These are phyloP conservation scores for Davidsoniella australis DNA, from an alignment of 2,329 filamentous ascomycete genomes.

Conservation along the genomic window DNA sequence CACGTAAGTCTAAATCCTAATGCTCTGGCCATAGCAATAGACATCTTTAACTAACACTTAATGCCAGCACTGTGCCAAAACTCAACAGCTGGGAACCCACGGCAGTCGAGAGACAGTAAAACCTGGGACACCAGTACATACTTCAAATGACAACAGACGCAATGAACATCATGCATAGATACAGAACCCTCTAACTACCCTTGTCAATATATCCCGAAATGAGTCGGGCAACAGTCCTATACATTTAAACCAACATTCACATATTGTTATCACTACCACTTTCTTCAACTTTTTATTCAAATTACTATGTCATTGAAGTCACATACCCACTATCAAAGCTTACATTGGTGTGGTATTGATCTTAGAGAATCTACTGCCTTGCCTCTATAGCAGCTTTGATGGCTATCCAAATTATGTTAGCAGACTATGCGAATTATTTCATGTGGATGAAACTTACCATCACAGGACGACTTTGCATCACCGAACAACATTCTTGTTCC, in stretches of 20 bases:
- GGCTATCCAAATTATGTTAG: slow-evolving; percentile 16
- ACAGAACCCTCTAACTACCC: neutral
- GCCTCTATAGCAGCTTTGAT: slow-evolving; percentile 26
- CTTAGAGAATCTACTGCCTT: slow-evolving; percentile 7
- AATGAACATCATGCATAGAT: slow-evolving; percentile 1
- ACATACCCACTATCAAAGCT: too few relatives aligned
- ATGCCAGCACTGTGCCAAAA: slow-evolving; percentile 34
- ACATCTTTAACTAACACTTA: neutral
- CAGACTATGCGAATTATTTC: neutral
- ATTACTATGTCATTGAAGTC: too few relatives aligned
- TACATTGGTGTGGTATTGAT: neutral
- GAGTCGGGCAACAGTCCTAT: too few relatives aligned
- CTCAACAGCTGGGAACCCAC: slow-evolving; percentile 34
- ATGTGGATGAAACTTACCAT: slow-evolving; percentile 35
- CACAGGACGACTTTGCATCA: slow-evolving; percentile 69
- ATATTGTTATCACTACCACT: too few relatives aligned
- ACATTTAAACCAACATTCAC: too few relatives aligned
- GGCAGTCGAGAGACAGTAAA: slow-evolving; percentile 16
- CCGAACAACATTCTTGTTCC: slow-evolving; percentile 85
- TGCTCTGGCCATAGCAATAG: neutral
- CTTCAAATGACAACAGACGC: slow-evolving; percentile 6
- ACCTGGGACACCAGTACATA: neutral
- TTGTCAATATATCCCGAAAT: too few relatives aligned
- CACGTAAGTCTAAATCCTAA: slow-evolving; percentile 48
- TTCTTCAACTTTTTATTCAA: too few relatives aligned